These are phyloP conservation scores for Coccomyxa sp. DNA, from an alignment of 139 green algal genomes.

Conservation along the genomic window DNA sequence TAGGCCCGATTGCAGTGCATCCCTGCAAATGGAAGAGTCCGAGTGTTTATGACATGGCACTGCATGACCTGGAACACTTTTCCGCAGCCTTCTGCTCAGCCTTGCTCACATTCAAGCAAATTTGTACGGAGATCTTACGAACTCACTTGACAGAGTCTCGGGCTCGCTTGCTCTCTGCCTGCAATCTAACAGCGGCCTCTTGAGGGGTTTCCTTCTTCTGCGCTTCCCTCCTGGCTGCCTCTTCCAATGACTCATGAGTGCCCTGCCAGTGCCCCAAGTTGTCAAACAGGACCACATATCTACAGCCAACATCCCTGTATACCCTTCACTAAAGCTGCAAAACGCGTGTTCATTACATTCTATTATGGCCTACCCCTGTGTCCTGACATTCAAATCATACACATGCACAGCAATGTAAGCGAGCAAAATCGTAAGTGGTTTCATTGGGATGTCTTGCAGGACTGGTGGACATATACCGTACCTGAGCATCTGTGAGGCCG, in stretches of 20 bases:
- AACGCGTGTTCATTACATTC: too few relatives aligned
- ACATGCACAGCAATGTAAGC: not conserved
- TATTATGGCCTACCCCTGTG: too few relatives aligned
- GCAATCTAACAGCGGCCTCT: conserved; percentile 21
- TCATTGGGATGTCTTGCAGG: not conserved
- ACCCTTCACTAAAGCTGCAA: too few relatives aligned
- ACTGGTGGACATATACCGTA: not conserved
- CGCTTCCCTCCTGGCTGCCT: conserved; percentile 9
- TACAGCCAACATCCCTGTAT: not conserved
- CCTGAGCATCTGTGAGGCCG: conserved; percentile 13
- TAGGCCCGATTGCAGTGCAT: conserved; percentile 34
- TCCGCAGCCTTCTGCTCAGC: too few relatives aligned
- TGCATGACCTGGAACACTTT: too few relatives aligned
- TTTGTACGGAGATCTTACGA: not conserved
- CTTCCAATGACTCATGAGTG: conserved; percentile 36
- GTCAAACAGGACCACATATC: not conserved
- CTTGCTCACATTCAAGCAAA: not conserved
- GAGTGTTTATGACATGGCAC: not conserved
- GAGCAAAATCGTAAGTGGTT: not conserved
- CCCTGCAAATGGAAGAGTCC: conserved; percentile 3
- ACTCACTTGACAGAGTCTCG: conserved; percentile 34
- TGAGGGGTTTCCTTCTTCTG: conserved; percentile 26
- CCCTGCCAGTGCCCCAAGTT: conserved; percentile 6
- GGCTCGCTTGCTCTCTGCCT: conserved; percentile 23
- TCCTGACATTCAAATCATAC: too few relatives aligned